phyloP scores from a whole-genome alignment of 1,139 yeast species.

The Blastobotrys malaysiensis region DNA sequence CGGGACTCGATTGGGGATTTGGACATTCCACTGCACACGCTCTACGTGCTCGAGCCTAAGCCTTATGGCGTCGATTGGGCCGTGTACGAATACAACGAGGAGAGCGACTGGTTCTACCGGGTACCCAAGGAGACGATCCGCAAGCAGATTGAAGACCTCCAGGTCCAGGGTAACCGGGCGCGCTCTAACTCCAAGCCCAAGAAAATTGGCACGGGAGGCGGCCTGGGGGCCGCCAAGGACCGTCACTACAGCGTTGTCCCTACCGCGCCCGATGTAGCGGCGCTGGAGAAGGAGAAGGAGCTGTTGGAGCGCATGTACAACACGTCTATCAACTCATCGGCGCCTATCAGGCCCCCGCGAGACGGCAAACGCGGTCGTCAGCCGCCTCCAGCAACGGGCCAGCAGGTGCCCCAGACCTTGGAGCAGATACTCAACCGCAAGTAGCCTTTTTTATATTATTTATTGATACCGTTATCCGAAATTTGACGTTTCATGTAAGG shows the following conservation, averaged over 20 bases:
- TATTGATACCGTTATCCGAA: too few relatives aligned
- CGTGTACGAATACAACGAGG: conserved; percentile 79
- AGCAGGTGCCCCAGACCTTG: background rate
- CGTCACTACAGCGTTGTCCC: conserved; percentile 26
- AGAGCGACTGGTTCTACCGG: conserved; percentile 68
- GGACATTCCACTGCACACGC: conserved; percentile 88
- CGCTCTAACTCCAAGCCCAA: conserved; percentile 13
- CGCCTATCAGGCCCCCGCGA: background rate
- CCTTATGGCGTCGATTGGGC: conserved; percentile 96
- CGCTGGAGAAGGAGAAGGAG: conserved; percentile 4
- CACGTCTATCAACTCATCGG: background rate
- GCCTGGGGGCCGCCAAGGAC: conserved; percentile 20
- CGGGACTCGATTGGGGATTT: conserved; percentile 80
- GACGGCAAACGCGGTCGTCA: background rate
- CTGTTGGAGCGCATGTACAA: conserved; percentile 2
- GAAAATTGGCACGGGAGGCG: conserved; percentile 10
- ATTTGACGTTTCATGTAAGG: too few relatives aligned
- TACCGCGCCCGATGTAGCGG: conserved; percentile 16
- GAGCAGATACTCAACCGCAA: background rate
- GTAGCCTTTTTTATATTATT: background rate
- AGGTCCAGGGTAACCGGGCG: conserved; percentile 10
- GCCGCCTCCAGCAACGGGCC: background rate
- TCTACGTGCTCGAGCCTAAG: conserved; percentile 82
- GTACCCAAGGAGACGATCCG: conserved; percentile 39
- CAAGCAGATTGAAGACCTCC: conserved; percentile 15